Base-by-base conservation (phyloP, 331 rosid species). In the Pyrus hybrid region DNA sequence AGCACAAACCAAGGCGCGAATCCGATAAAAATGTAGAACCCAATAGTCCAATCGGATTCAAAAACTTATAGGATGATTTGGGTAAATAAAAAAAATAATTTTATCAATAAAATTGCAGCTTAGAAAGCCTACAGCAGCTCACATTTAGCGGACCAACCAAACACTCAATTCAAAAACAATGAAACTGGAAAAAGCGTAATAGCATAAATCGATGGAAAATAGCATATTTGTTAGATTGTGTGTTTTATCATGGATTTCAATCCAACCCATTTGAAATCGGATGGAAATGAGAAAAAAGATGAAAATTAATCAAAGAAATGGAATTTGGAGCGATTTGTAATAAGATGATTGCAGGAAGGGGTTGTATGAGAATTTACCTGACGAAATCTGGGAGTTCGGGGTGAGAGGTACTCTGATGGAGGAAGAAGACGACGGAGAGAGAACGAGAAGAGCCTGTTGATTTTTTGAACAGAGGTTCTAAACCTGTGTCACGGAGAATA, bases 101-200 rank as follows among this genome's bases (percentile, higher is more conserved):
- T 72, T 77, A 53, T 81, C 57, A 85, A 73, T 12, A 16, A 26
- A 60, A 41, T 11, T 68, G 41, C 47, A 63, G 53, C 63, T 26
- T 47, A 65, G n/a, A 70, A 72, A 37, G 68, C 80, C 68, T 54
- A 71, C 63, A 28, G 79, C 47, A 86, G 91, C 91, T 91, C 73
- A 70, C 61, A 64, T 71, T 53, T 43, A 70, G 54, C 72, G 4
- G 28, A 26, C 7, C 0, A 20, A 9, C 61, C 61, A 29, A 41
- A 29, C 63, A 56, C 30, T 28, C 54, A 65, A n/a, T n/a, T n/a
- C n/a, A n/a, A n/a, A n/a, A 56, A 45, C 60, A 8, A 32, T 13
- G 30, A 13, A 78, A 54, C 20, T 11, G 17, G 21, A 17, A 49
- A 63, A 25, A 30, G 43, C 9, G 70, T 14, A 57, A 32, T 0